Conservation (phyloP, 345 rosid species). For the Brassica juncea region DNA sequence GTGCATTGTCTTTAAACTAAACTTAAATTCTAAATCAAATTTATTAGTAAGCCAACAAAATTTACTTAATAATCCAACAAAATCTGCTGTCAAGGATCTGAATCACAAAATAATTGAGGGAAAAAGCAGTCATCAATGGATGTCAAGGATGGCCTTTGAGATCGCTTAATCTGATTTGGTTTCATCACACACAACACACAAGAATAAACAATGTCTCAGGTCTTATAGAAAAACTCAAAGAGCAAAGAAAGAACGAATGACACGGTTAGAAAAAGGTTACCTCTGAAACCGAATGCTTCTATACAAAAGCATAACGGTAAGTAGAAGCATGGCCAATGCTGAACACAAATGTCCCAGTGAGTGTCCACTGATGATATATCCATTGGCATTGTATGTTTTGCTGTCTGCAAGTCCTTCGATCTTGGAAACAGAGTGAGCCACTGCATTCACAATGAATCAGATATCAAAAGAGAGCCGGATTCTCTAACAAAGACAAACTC, state of each 20-base stretch:
- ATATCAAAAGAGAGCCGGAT: not conserved
- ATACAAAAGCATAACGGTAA: slow-evolving; percentile 68
- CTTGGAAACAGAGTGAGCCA: slow-evolving; percentile 54
- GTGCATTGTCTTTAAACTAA: not conserved
- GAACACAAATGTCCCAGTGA: slow-evolving; percentile 75
- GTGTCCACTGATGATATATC: slow-evolving; percentile 71
- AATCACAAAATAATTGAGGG: not conserved
- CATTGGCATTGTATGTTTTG: slow-evolving; percentile 61
- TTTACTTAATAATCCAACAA: not conserved
- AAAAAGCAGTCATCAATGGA: not conserved
- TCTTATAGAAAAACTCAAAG: not conserved
- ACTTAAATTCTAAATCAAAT: not conserved
- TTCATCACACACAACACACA: slow-evolving; percentile 23
- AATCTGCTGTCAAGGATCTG: not conserved
- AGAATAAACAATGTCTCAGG: not conserved
- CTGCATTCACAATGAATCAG: slow-evolving; percentile 40
- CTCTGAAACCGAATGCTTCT: slow-evolving; percentile 65
- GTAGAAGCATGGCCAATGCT: slow-evolving; percentile 53
- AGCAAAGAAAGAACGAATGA: not conserved
- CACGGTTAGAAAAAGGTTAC: slow-evolving; percentile 36
- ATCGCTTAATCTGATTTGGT: slow-evolving; percentile 58
- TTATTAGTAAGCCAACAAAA: not conserved
- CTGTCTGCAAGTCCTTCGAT: slow-evolving; percentile 62
- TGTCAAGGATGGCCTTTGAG: slow-evolving; percentile 57
- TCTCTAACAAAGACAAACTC: not conserved